These are phyloP conservation scores for Pythium myriotylum DNA, from an alignment of 352 stramenopile genomes.

Conservation along the genomic window DNA sequence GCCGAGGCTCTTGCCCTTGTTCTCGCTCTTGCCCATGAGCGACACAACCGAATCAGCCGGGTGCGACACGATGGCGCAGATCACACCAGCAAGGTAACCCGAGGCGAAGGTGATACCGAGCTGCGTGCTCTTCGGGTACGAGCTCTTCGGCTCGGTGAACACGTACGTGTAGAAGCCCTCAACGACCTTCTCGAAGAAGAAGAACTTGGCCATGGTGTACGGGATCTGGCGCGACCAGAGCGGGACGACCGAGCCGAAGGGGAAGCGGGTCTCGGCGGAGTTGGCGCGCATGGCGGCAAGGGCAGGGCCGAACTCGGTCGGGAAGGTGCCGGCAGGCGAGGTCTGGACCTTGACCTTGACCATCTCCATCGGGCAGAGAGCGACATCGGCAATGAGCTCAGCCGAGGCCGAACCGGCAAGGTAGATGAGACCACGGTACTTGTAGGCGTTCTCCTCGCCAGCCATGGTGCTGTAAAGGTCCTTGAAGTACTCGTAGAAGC, in stretches of 20 bases:
- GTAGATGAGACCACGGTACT: slow-evolving; percentile 93
- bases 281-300: slow-evolving; percentile 89
- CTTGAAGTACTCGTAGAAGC: slow-evolving; percentile 97
- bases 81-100: slow-evolving; percentile 99
- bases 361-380: slow-evolving; percentile 95
- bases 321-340: slow-evolving; percentile 88
- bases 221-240: slow-evolving; percentile 94
- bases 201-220: slow-evolving; percentile 99
- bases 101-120: slow-evolving; percentile 97
- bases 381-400: slow-evolving; percentile 94
- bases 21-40: slow-evolving; percentile 93
- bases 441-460: slow-evolving; percentile 91
- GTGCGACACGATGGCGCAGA: slow-evolving; percentile 99
- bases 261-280: slow-evolving; percentile 89
- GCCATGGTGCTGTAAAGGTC: slow-evolving; percentile 91
- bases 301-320: slow-evolving; percentile 84
- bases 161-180: slow-evolving; percentile 89
- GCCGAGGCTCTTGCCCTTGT: slow-evolving; percentile 90
- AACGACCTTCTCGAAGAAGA: slow-evolving; percentile 94
- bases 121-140: slow-evolving; percentile 94
- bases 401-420: slow-evolving; percentile 91
- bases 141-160: slow-evolving; percentile 90
- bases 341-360: slow-evolving; percentile 95
- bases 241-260: slow-evolving; percentile 91
- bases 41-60: slow-evolving; percentile 98